These are phyloP conservation scores for Citrus trifoliata DNA, from an alignment of 345 rosid species.

Conservation along the genomic window DNA sequence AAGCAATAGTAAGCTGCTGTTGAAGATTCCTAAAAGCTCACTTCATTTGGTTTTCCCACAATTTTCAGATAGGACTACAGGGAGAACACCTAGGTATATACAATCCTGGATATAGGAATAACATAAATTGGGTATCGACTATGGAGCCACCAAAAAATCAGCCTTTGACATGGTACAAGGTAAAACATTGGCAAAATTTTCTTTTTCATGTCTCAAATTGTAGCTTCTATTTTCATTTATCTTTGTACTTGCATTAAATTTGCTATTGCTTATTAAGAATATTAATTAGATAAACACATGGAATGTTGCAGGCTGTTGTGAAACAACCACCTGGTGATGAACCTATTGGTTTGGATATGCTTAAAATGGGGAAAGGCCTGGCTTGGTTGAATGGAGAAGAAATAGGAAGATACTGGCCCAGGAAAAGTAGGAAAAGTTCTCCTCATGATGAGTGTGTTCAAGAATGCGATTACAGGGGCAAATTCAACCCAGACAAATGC, in stretches of 20 bases:
- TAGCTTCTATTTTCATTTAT: not conserved
- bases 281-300: not conserved
- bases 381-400: slow-evolving; percentile 98
- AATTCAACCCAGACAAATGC: slow-evolving; percentile 79
- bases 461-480: slow-evolving; percentile 80
- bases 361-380: slow-evolving; percentile 89
- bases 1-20: too few species aligned
- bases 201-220: not conserved
- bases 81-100: slow-evolving; percentile 76
- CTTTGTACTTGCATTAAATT: not conserved
- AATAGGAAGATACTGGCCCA: slow-evolving; percentile 90
- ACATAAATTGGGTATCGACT: slow-evolving; percentile 60
- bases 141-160: slow-evolving; percentile 62
- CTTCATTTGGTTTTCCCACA: slow-evolving; percentile 3
- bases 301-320: slow-evolving; percentile 53
- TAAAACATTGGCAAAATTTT: slow-evolving; percentile 16
- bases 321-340: slow-evolving; percentile 81
- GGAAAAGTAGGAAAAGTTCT: slow-evolving; percentile 30
- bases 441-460: slow-evolving; percentile 48
- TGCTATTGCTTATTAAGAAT: not conserved
- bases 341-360: slow-evolving; percentile 90
- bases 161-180: slow-evolving; percentile 97
- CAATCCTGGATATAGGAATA: slow-evolving; percentile 44
- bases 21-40: not conserved
- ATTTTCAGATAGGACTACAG: slow-evolving; percentile 63